Percentiles rank a stretch among this genome's conserved stretches.
phyloP scores from a whole-genome alignment of 805 yeast species.

The Saccharomycopsis sp. region DNA sequence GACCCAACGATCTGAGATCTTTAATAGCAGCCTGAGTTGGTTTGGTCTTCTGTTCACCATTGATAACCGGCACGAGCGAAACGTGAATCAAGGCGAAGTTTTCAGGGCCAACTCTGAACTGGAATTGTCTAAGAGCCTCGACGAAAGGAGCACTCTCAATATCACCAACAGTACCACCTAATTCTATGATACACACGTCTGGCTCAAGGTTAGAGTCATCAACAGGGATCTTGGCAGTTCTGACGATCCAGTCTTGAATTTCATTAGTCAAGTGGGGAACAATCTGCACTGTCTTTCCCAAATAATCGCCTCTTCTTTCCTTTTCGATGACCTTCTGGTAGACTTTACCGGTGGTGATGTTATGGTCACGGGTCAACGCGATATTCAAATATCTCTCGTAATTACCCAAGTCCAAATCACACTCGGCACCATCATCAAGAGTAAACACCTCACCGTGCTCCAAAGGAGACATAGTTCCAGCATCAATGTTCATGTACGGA shows the following conservation, averaged over 20 bases:
- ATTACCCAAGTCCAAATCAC: conserved; percentile 95
- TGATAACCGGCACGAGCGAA: conserved; percentile 94
- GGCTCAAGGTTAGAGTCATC: conserved; percentile 85
- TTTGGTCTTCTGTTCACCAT: conserved; percentile 98
- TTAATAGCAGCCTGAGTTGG: conserved; percentile 99
- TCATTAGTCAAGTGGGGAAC: conserved; percentile 98
- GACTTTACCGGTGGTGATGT: conserved; percentile 97
- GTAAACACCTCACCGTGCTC: conserved; percentile 99
- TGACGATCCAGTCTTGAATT: conserved; percentile 97
- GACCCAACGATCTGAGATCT: conserved; percentile 91
- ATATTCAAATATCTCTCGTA: conserved; percentile 95
- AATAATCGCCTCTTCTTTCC: conserved; percentile 94
- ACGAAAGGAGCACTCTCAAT: conserved; percentile 98
- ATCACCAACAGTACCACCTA: conserved; percentile 99
- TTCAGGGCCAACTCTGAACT: conserved; percentile 90
- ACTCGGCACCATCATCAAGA: conserved; percentile 97
- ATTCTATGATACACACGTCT: conserved; percentile 92
- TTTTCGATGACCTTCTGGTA: conserved; percentile 89
- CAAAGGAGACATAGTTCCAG: conserved; percentile 98
- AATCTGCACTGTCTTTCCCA: conserved; percentile 99
- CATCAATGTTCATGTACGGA: conserved; percentile 98
- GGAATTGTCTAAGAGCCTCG: conserved; percentile 98
- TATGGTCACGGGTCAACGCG: conserved; percentile 88
- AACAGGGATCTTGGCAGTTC: conserved; percentile 86
- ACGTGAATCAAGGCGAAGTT: conserved; percentile 96